These are phyloP conservation scores for Auricularia auricula-judae DNA, from an alignment of 768 basidiomycete species.

Conservation along the genomic window DNA sequence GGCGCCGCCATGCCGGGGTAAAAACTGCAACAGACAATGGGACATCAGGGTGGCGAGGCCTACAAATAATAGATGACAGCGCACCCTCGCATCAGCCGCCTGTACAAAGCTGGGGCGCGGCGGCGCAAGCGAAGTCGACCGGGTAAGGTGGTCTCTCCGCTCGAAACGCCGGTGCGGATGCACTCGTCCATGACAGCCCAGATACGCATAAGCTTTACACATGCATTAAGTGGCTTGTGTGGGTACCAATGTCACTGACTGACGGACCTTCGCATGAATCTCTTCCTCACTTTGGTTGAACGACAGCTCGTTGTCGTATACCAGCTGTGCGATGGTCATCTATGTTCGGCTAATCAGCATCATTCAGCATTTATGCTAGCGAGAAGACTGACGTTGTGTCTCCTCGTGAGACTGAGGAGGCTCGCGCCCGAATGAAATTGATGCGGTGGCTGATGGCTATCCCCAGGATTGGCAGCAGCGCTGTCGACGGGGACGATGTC, in stretches of 20 bases:
- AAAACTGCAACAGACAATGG: conserved; percentile 24
- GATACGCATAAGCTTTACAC: conserved; percentile 49
- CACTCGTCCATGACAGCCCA: conserved; percentile 92
- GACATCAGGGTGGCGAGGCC: too few relatives aligned
- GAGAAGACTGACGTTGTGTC: conserved; percentile 58
- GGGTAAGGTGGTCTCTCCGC: conserved; percentile 69
- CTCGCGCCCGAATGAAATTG: conserved; percentile 71
- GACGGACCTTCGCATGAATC: conserved; percentile 55
- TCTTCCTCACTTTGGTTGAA: conserved; percentile 70
- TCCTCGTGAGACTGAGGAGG: conserved; percentile 62
- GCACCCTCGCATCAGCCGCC: conserved; percentile 81
- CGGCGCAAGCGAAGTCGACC: conserved; percentile 73
- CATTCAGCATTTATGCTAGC: background rate
- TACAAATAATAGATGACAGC: conserved; percentile 5
- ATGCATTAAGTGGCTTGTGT: background rate
- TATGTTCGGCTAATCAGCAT: conserved; percentile 20
- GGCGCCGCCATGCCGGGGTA: conserved; percentile 37
- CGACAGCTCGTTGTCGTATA: conserved; percentile 81
- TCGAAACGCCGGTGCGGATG: conserved; percentile 74
- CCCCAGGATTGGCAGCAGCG: conserved; percentile 5
- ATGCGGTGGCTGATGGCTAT: conserved; percentile 46
- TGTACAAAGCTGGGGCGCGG: conserved; percentile 82
- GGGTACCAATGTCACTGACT: background rate
- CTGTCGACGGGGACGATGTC: conserved; percentile 29
- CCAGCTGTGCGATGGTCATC: conserved; percentile 91